These are phyloP conservation scores for Psidium guajava DNA, from an alignment of 345 rosid species.

Conservation along the genomic window DNA sequence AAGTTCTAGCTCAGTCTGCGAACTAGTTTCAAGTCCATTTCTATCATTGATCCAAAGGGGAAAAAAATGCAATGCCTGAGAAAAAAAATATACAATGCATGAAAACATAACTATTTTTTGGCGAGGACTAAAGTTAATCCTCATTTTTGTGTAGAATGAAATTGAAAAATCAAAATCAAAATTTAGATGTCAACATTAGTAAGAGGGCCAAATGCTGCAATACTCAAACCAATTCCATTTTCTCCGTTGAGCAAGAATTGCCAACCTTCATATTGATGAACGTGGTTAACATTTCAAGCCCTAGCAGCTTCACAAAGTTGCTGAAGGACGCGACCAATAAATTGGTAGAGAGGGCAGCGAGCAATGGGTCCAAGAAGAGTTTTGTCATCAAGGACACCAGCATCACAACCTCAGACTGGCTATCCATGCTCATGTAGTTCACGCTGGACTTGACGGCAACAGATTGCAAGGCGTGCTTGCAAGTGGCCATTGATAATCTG, in stretches of 20 bases:
- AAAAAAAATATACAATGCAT: too few species aligned
- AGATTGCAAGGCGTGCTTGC: slow-evolving; percentile 31
- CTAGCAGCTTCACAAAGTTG: not conserved
- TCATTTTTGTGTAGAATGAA: too few species aligned
- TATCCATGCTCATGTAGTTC: slow-evolving; percentile 12
- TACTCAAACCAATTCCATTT: slow-evolving; percentile 4
- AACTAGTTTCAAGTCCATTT: too few species aligned
- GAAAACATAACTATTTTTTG: too few species aligned
- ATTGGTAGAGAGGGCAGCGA: not conserved
- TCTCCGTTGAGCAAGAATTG: not conserved
- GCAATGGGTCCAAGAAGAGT: too few species aligned
- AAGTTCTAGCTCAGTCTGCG: too few species aligned
- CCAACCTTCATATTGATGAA: too few species aligned
- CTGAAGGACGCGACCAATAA: not conserved
- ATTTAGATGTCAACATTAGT: slow-evolving; percentile 1
- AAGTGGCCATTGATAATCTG: not conserved
- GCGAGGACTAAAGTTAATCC: too few species aligned
- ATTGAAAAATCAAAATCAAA: too few species aligned
- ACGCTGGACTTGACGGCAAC: slow-evolving; percentile 13
- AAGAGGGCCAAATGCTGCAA: slow-evolving; percentile 14
- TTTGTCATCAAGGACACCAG: not conserved
- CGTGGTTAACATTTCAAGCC: not conserved
- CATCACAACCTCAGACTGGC: not conserved
- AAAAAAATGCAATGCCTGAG: too few species aligned
- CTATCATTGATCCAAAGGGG: too few species aligned